These are phyloP conservation scores for Epichloe gansuensis DNA, from an alignment of 2,329 filamentous ascomycete genomes.

Conservation along the genomic window DNA sequence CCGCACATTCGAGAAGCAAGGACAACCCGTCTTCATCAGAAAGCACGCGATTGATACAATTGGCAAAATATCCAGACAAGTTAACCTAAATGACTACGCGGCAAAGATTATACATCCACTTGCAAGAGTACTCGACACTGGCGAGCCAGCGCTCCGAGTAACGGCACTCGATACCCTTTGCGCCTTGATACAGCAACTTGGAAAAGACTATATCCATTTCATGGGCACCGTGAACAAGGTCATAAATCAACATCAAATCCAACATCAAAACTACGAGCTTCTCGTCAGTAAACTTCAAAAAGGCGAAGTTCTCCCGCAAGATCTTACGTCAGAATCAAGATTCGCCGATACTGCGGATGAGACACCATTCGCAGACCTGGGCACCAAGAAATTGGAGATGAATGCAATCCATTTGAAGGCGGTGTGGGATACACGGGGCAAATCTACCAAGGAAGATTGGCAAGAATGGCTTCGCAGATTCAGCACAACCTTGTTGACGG, in stretches of 20 bases:
- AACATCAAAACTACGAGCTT: conserved; percentile 83
- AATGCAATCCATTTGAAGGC: conserved; percentile 95
- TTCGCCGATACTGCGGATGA: conserved; percentile 73
- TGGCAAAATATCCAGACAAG: conserved; percentile 84
- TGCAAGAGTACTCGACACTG: conserved; percentile 63
- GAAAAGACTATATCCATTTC: conserved; percentile 90
- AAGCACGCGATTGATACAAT: conserved; percentile 90
- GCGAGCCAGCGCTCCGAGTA: conserved; percentile 60
- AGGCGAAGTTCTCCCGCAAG: conserved; percentile 87
- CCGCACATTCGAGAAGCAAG: conserved; percentile 79
- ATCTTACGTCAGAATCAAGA: conserved; percentile 74
- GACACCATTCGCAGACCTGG: conserved; percentile 66
- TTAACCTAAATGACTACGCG: conserved; percentile 94
- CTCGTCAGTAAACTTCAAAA: conserved; percentile 88
- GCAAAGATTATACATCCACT: conserved; percentile 93
- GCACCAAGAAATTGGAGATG: conserved; percentile 87
- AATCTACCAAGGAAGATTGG: conserved; percentile 97
- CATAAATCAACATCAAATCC: conserved; percentile 65
- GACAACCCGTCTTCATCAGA: conserved; percentile 65
- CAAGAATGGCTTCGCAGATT: conserved; percentile 97
- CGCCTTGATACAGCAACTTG: conserved; percentile 88
- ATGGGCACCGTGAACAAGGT: conserved; percentile 86
- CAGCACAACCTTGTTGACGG: conserved; percentile 85
- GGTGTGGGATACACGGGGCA: conserved; percentile 93
- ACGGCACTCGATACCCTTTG: conserved; percentile 89